Conservation (phyloP, 352 stramenopile genomes). For the Blastocystis hominis region DNA sequence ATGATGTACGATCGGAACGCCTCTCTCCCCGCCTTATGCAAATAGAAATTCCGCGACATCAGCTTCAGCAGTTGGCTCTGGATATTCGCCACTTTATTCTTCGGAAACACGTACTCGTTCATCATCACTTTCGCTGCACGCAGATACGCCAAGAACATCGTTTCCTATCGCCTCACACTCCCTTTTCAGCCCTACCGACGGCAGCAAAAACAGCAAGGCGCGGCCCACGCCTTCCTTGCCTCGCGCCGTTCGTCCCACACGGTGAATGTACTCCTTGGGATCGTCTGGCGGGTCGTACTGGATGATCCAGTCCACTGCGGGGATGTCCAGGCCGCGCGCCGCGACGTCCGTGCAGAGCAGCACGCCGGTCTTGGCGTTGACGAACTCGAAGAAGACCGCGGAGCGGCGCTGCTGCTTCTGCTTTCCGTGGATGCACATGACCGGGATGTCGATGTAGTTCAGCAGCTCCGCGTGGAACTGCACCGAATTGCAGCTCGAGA, state of each 20-base stretch:
- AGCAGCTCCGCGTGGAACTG: conserved; percentile 97
- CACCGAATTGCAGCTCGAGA: conserved; percentile 81
- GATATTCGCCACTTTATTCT: conserved; percentile 77
- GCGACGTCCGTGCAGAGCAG: conserved; percentile 95
- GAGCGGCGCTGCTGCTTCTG: conserved; percentile 98
- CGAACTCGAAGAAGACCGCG: conserved; percentile 97
- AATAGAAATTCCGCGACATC: conserved; percentile 97
- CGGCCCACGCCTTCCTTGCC: conserved; percentile 78
- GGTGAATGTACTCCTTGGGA: conserved; percentile 89
- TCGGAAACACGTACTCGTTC: conserved; percentile 97
- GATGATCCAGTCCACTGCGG: conserved; percentile 95
- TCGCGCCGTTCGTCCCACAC: conserved; percentile 70
- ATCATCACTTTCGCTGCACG: conserved; percentile 89
- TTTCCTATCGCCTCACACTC: conserved; percentile 67
- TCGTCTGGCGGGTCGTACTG: conserved; percentile 93
- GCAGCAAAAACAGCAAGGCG: conserved; percentile 90
- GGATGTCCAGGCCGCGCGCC: conserved; percentile 89
- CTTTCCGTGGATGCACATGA: conserved; percentile 95
- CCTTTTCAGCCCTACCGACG: conserved; percentile 65
- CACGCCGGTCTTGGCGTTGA: conserved; percentile 86
- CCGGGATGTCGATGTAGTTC: conserved; percentile 96
- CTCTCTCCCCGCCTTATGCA: conserved; percentile 90
- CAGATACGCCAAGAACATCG: conserved; percentile 92
- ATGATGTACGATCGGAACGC: conserved; percentile 93
- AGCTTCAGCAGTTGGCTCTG: conserved; percentile 88